phyloP scores from a whole-genome alignment of 1,284 basidiomycete genomes.

The Cutaneotrichosporon daszewskae region DNA sequence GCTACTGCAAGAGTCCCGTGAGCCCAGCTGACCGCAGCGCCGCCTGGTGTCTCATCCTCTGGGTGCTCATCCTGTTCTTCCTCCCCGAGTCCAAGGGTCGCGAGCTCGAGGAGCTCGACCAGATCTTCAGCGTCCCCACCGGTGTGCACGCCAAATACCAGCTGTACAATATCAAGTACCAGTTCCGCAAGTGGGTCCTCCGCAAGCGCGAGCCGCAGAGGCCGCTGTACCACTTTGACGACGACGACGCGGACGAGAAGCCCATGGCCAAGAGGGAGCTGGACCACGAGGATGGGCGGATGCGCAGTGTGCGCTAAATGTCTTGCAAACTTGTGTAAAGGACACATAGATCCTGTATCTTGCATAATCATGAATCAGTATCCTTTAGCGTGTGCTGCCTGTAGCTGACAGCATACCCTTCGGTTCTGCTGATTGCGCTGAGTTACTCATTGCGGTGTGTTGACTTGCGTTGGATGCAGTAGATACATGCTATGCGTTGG shows the following conservation, averaged over 20 bases:
- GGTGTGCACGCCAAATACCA: conserved; percentile 59
- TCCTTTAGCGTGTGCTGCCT: no score
- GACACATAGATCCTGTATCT: no score
- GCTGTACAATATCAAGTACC: conserved; percentile 6
- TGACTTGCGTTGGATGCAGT: no score
- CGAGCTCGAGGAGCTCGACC: conserved; percentile 66
- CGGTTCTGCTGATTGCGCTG: no score
- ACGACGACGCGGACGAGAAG: conserved; percentile 1
- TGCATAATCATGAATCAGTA: no score
- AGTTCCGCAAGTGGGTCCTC: conserved; percentile 31
- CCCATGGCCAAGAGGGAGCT: not conserved
- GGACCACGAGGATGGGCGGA: conserved; percentile 3
- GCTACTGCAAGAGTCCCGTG: no score
- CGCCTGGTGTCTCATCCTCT: conserved; percentile 23
- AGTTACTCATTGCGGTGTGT: no score
- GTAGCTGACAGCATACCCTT: no score
- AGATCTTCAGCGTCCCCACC: conserved; percentile 53
- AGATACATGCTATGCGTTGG: no score
- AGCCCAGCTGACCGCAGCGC: no score
- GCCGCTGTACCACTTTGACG: conserved; percentile 7
- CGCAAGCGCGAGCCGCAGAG: conserved; percentile 7
- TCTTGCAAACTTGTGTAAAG: no score
- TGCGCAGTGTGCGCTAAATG: no score
- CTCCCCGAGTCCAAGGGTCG: conserved; percentile 71
- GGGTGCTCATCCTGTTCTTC: conserved; percentile 39